Evolutionary conservation across 192 early-diverging fungal genomes (phyloP).

Genomic region (Entomortierella beljakovae): DNA sequence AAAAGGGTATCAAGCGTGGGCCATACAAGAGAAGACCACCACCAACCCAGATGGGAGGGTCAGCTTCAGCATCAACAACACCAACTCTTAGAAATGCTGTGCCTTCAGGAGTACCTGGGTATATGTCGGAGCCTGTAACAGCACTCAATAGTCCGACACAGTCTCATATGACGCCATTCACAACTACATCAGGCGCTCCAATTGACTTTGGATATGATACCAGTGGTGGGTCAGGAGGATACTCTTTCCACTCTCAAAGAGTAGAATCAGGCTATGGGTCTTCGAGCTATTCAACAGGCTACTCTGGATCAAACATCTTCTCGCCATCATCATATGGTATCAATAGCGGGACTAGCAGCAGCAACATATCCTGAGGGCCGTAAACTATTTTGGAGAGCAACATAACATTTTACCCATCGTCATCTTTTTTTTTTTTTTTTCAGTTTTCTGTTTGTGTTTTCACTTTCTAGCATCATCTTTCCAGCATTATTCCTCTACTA

Average conservation of each 20-base stretch:
- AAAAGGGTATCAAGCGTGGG: constrained; percentile 87
- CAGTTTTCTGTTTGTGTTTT: background rate
- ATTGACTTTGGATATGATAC: constrained; percentile 48
- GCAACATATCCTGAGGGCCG: constrained; percentile 5
- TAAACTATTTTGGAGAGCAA: background rate
- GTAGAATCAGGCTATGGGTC: constrained; percentile 32
- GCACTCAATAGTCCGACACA: constrained; percentile 46
- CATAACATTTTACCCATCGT: background rate
- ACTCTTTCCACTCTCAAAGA: constrained; percentile 40
- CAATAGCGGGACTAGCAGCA: constrained; percentile 3
- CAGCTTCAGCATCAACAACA: constrained; percentile 30
- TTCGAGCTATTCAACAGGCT: constrained; percentile 23
- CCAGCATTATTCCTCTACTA: background rate
- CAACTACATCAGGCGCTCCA: constrained; percentile 28
- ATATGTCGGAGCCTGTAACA: constrained; percentile 42
- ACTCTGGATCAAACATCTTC: constrained; percentile 33
- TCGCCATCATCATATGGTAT: constrained; percentile 10
- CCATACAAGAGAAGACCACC: constrained; percentile 78
- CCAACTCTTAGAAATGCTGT: constrained; percentile 44
- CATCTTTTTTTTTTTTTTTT: constrained; percentile 7
- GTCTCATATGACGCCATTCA: constrained; percentile 35
- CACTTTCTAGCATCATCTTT: background rate
- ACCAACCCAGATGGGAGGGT: constrained; percentile 33
- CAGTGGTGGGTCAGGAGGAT: constrained; percentile 19
- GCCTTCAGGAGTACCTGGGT: constrained; percentile 29